Base-by-base conservation (phyloP, 2,329 filamentous ascomycete genomes). In the Pseudocercospora cruenta region DNA sequence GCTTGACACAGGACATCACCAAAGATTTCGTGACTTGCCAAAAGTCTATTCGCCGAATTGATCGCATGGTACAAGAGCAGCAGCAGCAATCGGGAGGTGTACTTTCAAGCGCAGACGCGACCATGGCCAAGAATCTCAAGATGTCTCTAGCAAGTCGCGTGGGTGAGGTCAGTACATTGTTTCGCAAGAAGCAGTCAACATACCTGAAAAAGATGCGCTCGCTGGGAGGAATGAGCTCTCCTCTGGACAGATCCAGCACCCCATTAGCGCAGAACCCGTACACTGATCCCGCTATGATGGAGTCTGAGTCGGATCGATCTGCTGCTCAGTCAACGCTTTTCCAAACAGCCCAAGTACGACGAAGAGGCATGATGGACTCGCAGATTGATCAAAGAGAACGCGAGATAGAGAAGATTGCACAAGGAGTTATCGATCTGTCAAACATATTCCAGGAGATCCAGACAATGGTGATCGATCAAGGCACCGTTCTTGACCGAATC, bases 391-490 rank as follows among this genome's bases (percentile, higher is more conserved):
- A 98, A 78, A 91, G 95, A 69, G 95, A 99, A 80, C 90, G 91
- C 47, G 95, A 98, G 79, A 99, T 99, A 74, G 96, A 96, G 76
- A 94, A 97, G 73, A 99, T 99, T 69, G 95, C 95, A 1, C 94
- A 97, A 77, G 94, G 95, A 65, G 98, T 99, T 79, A 98, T 99
- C 75, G 94, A 98, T 77, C 84, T 99, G 7, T 92, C 94, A 3
- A 95, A 97, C 78, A 92, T 99, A 59, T 99, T 99, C 82, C 92
- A 96, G 68, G 95, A 99, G 75, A 83, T 99, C 31, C 95, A 99
- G 80, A 90, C 86, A 57, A 98, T 99, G 94, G 93, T 85, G 65
- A 85, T 85, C 53, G 83, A 85, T 67, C 83, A 85, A 69, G 83
- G 83, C 28, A 83, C 79, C 62, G 80, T 85, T 76, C 76, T 85